Conservation (phyloP, 768 basidiomycete species). For the Mycena galopus region DNA sequence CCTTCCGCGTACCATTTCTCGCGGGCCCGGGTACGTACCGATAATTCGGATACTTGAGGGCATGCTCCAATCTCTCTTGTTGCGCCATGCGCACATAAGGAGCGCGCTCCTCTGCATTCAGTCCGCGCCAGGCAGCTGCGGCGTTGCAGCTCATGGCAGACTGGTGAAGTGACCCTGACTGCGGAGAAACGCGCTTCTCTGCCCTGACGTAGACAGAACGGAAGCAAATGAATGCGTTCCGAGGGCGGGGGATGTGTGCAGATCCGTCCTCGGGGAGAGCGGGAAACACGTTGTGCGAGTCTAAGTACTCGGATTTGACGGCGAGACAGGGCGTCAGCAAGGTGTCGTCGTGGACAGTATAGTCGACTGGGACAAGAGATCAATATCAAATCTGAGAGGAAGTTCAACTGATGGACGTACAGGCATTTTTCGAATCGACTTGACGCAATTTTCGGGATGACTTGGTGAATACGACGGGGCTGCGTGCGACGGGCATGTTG, state of each 20-base stretch:
- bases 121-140: constrained; percentile 68
- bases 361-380: background rate
- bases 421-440: background rate
- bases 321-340: background rate
- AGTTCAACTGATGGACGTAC: background rate
- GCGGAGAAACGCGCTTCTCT: constrained; percentile 21
- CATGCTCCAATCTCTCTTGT: constrained; percentile 58
- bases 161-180: constrained; percentile 41
- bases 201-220: constrained; percentile 56
- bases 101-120: constrained; percentile 51
- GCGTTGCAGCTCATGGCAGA: constrained; percentile 69
- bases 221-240: constrained; percentile 71
- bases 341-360: constrained; percentile 19
- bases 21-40: constrained; percentile 45
- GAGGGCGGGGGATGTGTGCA: constrained; percentile 59
- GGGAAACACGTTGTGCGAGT: background rate
- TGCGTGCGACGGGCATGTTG: constrained; percentile 25
- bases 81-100: constrained; percentile 56
- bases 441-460: constrained; percentile 20
- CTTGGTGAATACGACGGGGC: constrained; percentile 13
- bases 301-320: background rate
- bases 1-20: constrained; percentile 6
- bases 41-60: constrained; percentile 62
- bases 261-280: constrained; percentile 31
- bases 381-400: background rate